Evolutionary conservation across 106 monocot genomes (phyloP).

Genomic region (Amphibolis antarctica): DNA sequence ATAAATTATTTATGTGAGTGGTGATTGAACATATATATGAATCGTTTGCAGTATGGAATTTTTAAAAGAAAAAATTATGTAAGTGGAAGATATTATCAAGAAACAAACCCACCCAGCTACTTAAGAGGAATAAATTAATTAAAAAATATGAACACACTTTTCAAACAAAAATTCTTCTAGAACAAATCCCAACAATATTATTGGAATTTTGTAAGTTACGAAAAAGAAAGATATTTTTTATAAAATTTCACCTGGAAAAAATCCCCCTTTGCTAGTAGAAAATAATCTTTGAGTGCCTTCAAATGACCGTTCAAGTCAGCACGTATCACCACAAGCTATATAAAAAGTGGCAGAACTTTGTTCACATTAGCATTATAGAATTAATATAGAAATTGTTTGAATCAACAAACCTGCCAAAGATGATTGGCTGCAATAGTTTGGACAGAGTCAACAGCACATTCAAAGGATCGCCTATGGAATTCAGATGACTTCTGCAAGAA

Average conservation of each 20-base stretch:
- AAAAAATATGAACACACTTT: too few relatives aligned
- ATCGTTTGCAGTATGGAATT: too few relatives aligned
- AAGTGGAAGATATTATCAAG: too few relatives aligned
- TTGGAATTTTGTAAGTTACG: background rate
- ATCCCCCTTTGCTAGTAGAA: constrained; percentile 98
- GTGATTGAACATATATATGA: too few relatives aligned
- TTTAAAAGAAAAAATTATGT: too few relatives aligned
- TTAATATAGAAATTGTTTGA: background rate
- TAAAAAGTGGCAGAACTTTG: background rate
- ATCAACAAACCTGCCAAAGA: constrained; percentile 77
- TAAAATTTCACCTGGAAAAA: constrained; percentile 72
- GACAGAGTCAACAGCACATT: constrained; percentile 68
- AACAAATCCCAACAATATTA: too few relatives aligned
- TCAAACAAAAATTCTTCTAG: too few relatives aligned
- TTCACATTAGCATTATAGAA: background rate
- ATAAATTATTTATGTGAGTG: too few relatives aligned
- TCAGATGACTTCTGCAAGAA: constrained; percentile 67
- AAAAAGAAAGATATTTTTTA: background rate
- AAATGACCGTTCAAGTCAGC: constrained; percentile 94
- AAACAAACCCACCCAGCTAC: too few relatives aligned
- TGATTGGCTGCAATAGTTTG: constrained; percentile 90
- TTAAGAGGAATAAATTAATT: too few relatives aligned
- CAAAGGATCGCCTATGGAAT: constrained; percentile 79
- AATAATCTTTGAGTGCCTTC: constrained; percentile 96
- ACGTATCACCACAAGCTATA: constrained; percentile 88